A percentile compares a stretch with the other conserved stretches of the same genome.
These are phyloP conservation scores for Sarcodon aspratus DNA, from an alignment of 768 basidiomycete species.

Conservation along the genomic window DNA sequence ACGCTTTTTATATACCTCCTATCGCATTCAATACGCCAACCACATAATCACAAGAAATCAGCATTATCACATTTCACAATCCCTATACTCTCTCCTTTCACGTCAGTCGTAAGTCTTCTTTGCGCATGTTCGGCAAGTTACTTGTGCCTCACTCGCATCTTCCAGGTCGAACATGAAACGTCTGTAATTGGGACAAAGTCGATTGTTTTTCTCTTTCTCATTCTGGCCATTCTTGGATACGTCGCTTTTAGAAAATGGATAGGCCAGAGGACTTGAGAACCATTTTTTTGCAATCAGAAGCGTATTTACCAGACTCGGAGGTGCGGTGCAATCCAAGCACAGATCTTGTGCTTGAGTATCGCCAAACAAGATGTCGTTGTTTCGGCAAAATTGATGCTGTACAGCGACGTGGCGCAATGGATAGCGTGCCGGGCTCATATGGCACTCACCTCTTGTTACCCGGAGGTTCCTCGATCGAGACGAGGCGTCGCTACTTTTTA, in stretches of 20 bases:
- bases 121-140: background rate
- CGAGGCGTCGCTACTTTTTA: background rate
- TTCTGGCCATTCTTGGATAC: slow-evolving; percentile 5
- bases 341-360: too few relatives aligned
- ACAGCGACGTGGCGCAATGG: background rate
- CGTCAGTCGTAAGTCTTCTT: slow-evolving; percentile 48
- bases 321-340: too few relatives aligned
- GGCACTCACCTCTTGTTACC: background rate
- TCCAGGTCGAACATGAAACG: slow-evolving; percentile 65
- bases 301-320: too few relatives aligned
- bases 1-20: slow-evolving; percentile 2
- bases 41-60: slow-evolving; percentile 1
- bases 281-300: too few relatives aligned
- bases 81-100: slow-evolving; percentile 68
- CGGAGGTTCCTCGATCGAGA: slow-evolving; percentile 1
- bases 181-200: slow-evolving; percentile 44
- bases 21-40: background rate
- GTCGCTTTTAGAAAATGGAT: background rate
- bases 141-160: background rate
- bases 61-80: slow-evolving; percentile 60
- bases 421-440: background rate
- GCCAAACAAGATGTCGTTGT: too few relatives aligned
- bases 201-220: slow-evolving; percentile 28
- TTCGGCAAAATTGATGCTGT: too few relatives aligned
- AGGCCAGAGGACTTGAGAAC: too few relatives aligned